phyloP scores from a whole-genome alignment of 306 rosid genomes.

The Cucurbita argyrosperma region DNA sequence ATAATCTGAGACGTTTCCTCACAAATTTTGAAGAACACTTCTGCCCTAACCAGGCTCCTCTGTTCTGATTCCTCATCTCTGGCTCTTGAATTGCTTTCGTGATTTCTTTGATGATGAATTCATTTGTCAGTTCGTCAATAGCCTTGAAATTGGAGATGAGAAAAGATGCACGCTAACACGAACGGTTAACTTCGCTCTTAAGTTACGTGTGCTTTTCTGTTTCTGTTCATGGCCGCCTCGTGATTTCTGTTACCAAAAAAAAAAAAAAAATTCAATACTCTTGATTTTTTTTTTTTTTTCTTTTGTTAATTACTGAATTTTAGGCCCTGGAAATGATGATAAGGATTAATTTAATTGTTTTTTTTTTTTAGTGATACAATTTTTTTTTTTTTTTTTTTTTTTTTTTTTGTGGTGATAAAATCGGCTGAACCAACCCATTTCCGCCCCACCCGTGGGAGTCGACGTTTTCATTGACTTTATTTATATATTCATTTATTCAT shows the following conservation, averaged over 20 bases:
- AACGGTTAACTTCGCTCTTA: slow-evolving; percentile 17
- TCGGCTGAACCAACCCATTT: background rate
- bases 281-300: background rate
- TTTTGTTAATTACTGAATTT: background rate
- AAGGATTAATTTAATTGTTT: background rate
- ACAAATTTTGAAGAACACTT: background rate
- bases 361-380: background rate
- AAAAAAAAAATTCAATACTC: too few species aligned
- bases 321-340: background rate
- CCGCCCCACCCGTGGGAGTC: background rate
- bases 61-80: background rate
- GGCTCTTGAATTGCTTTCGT: background rate
- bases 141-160: background rate
- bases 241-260: background rate
- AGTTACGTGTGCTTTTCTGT: slow-evolving; percentile 4
- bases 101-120: background rate
- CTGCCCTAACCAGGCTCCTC: background rate
- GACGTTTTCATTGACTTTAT: background rate
- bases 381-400: background rate
- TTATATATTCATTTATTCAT: background rate
- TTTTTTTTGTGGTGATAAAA: background rate
- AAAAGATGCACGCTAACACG: background rate
- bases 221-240: background rate
- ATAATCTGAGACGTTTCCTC: background rate
- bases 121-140: background rate